phyloP scores from a whole-genome alignment of 129 eudicot genomes.

The Scalesia atractyloides region DNA sequence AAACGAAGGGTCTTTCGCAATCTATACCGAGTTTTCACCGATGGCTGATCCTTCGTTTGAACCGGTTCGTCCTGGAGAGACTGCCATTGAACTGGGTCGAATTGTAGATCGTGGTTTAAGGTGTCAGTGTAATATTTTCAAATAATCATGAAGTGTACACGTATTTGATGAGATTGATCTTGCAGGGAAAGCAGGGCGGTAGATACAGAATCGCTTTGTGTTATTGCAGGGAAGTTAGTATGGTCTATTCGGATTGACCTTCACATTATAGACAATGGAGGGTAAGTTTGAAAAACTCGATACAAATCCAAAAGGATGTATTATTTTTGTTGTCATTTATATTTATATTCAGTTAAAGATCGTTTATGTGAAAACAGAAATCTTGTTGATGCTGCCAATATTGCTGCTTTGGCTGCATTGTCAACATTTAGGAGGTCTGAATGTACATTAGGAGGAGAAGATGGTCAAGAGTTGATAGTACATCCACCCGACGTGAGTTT shows the following conservation, averaged over 20 bases:
- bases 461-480: conserved; percentile 83
- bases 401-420: conserved; percentile 94
- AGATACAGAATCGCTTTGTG: conserved; percentile 96
- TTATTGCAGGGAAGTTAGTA: conserved; percentile 80
- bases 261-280: conserved; percentile 92
- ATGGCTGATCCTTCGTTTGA: conserved; percentile 99
- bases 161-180: conserved; percentile 5
- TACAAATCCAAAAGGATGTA: not conserved
- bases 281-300: conserved; percentile 48
- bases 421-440: conserved; percentile 89
- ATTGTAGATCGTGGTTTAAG: conserved; percentile 93
- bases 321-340: not conserved
- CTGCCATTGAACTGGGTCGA: conserved; percentile 88
- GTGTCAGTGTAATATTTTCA: conserved; percentile 27
- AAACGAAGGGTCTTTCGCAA: conserved; percentile 80
- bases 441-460: conserved; percentile 88
- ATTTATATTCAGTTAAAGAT: not conserved
- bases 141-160: not conserved
- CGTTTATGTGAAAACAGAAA: conserved; percentile 44
- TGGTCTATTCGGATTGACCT: conserved; percentile 93
- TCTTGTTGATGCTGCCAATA: conserved; percentile 98
- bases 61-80: conserved; percentile 85
- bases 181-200: conserved; percentile 98
- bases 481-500: conserved; percentile 82
- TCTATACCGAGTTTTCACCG: conserved; percentile 84